These are phyloP conservation scores for Plectranthus barbatus DNA, from an alignment of 257 asterid genomes.

Conservation along the genomic window DNA sequence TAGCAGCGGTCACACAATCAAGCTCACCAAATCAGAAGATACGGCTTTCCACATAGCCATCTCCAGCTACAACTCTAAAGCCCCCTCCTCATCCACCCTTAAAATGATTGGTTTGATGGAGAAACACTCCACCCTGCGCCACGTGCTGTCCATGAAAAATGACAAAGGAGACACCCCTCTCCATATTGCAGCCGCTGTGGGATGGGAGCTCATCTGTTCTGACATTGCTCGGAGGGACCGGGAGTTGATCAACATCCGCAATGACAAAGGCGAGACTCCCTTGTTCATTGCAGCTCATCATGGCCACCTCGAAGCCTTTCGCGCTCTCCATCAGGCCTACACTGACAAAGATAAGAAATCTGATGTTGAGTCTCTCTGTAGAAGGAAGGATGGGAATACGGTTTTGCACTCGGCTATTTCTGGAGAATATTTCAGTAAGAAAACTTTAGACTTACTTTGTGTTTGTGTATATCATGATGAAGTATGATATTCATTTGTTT, in stretches of 20 bases:
- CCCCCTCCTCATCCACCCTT: not conserved
- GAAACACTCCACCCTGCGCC: accelerated
- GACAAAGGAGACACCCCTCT: conserved; percentile 40
- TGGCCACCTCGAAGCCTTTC: conserved; percentile 23
- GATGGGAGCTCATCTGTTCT: conserved; percentile 16
- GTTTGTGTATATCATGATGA: too few relatives aligned
- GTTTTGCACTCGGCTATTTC: conserved; percentile 33
- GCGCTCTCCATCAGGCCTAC: conserved; percentile 10
- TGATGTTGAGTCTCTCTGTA: conserved; percentile 24
- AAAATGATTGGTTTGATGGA: conserved; percentile 16
- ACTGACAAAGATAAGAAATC: not conserved
- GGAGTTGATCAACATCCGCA: conserved; percentile 18
- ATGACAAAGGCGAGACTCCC: conserved; percentile 35
- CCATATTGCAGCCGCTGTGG: conserved; percentile 47
- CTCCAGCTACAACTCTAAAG: conserved; percentile 21
- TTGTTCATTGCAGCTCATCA: conserved; percentile 35
- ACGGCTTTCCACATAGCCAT: conserved; percentile 47
- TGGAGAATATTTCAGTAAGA: conserved; percentile 39
- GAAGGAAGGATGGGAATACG: conserved; percentile 37
- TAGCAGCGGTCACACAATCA: not conserved
- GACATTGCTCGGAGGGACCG: not conserved
- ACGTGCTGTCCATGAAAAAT: conserved; percentile 1
- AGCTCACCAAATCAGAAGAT: conserved; percentile 34
- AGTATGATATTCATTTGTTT: not conserved
- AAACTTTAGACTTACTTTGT: not conserved